Conservation (phyloP, 768 basidiomycete genomes). For the Imleria badia region DNA sequence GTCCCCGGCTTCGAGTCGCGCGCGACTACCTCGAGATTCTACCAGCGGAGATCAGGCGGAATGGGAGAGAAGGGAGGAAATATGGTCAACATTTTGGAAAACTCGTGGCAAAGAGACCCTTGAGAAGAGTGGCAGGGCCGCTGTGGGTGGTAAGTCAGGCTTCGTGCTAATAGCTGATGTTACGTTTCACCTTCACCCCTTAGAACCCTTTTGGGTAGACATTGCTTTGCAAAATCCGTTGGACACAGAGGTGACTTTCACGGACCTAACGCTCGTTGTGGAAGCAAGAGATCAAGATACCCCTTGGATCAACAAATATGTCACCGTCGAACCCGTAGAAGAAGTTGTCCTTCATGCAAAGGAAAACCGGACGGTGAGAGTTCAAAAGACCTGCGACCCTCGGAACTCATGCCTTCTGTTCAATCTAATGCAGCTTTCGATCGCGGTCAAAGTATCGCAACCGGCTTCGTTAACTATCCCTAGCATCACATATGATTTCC, state of each 20-base stretch:
- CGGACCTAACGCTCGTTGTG: conserved; percentile 57
- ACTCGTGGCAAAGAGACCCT: conserved; percentile 53
- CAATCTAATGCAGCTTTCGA: conserved; percentile 47
- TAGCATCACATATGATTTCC: conserved; percentile 64
- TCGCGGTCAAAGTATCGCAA: conserved; percentile 55
- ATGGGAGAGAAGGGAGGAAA: conserved; percentile 67
- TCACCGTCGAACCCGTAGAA: conserved; percentile 59
- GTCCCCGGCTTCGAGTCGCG: conserved; percentile 50
- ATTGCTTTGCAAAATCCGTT: conserved; percentile 69
- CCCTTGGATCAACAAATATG: conserved; percentile 37
- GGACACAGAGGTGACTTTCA: conserved; percentile 68
- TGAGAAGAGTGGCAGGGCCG: conserved; percentile 54
- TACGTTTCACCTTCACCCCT: conserved; percentile 1
- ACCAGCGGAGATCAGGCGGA: conserved; percentile 41
- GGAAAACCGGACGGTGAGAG: conserved; percentile 63
- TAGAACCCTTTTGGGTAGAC: conserved; percentile 80
- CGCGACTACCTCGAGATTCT: conserved; percentile 57
- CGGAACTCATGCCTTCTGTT: neutral
- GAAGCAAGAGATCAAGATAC: conserved; percentile 36
- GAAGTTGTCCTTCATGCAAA: conserved; percentile 61
- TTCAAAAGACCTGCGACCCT: neutral
- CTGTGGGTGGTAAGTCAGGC: conserved; percentile 54
- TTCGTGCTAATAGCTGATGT: neutral
- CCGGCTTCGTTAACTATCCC: conserved; percentile 56
- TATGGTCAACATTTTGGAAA: conserved; percentile 64